Conservation (phyloP, 2,329 filamentous ascomycete genomes). For the Fonsecaea pedrosoi region DNA sequence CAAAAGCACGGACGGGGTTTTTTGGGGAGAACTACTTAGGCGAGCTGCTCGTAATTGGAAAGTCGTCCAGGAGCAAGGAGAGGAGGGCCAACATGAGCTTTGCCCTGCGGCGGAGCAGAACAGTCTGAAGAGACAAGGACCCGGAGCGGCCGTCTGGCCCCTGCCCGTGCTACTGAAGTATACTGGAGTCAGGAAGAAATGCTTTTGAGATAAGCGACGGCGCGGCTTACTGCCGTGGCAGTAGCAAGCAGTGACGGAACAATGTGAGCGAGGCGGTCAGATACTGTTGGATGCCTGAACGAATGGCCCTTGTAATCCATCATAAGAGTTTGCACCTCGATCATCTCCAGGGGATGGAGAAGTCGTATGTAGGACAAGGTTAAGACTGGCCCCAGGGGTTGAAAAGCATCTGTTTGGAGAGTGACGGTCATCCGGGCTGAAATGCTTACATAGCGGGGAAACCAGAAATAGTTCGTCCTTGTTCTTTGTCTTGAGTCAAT, state of each 20-base stretch:
- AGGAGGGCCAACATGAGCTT: background rate
- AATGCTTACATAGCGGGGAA: constrained; percentile 3
- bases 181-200: background rate
- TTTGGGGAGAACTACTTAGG: background rate
- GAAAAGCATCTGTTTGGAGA: background rate
- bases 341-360: background rate
- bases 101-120: background rate
- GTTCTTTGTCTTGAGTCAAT: background rate
- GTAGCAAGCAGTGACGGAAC: background rate
- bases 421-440: background rate
- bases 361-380: background rate
- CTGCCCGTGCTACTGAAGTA: background rate
- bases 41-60: background rate
- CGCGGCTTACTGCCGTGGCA: background rate
- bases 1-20: constrained; percentile 2
- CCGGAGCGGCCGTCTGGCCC: background rate
- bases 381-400: background rate
- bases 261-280: constrained; percentile 14
- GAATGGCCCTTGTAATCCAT: background rate
- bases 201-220: constrained; percentile 2
- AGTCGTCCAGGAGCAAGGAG: background rate
- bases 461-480: background rate
- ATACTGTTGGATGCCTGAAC: constrained; percentile 10
- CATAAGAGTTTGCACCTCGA: background rate
- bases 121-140: background rate